A percentile compares a stretch with the other conserved stretches of the same genome.
Evolutionary conservation across 1,139 yeast species (phyloP).

Genomic region (Candida dubliniensis): DNA sequence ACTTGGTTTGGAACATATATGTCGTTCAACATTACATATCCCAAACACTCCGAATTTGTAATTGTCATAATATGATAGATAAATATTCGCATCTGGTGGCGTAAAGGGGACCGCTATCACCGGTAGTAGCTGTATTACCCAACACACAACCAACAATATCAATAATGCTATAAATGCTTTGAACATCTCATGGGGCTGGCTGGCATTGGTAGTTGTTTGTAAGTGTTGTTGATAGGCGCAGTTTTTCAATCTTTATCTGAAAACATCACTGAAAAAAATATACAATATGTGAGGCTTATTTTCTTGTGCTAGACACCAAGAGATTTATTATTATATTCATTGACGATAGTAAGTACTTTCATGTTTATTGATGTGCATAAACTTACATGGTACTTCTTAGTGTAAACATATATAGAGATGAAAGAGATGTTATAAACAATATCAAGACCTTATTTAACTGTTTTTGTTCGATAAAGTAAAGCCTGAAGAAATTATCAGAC

Average conservation of each 20-base stretch:
- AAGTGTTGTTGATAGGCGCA: background rate
- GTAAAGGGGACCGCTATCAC: conserved; percentile 49
- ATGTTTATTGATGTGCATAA: too few relatives aligned
- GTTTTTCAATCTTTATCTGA: background rate
- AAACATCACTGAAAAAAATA: background rate
- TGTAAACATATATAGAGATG: too few relatives aligned
- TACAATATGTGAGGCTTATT: too few relatives aligned
- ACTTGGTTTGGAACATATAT: conserved; percentile 31
- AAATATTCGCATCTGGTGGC: conserved; percentile 21
- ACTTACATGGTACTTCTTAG: too few relatives aligned
- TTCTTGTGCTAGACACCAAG: too few relatives aligned
- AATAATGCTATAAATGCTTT: conserved; percentile 26
- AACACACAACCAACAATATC: conserved; percentile 28
- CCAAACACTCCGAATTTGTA: conserved; percentile 49
- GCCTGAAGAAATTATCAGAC: too few relatives aligned
- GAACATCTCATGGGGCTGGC: conserved; percentile 19
- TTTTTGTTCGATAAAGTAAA: too few relatives aligned
- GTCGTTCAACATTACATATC: conserved; percentile 31
- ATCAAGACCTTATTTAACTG: too few relatives aligned
- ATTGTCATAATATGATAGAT: conserved; percentile 32
- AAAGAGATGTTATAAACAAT: too few relatives aligned
- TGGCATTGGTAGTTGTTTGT: background rate
- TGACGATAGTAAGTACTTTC: too few relatives aligned
- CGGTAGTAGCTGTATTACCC: conserved; percentile 41
- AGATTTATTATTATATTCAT: too few relatives aligned